A percentile compares a stretch with the other conserved stretches of the same genome.
Conservation (phyloP, 202 grass and related monocot species). For the Musa balbisiana region DNA sequence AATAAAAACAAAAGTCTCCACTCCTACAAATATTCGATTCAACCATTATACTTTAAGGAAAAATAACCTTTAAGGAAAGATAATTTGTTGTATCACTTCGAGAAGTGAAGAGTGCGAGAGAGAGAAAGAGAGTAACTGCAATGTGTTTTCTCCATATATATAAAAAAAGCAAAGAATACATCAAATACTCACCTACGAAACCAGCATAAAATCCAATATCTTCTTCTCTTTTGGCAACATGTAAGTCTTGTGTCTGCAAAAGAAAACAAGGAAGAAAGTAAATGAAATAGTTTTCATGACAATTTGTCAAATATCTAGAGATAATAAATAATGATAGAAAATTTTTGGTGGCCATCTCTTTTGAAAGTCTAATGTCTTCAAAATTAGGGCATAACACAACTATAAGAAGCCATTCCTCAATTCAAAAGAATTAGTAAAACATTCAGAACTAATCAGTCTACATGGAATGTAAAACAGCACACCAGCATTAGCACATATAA, state of each 20-base stretch:
- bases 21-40: background rate
- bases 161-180: background rate
- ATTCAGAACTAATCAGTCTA: too few species aligned
- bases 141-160: background rate
- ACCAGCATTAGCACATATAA: too few species aligned
- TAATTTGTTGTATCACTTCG: background rate
- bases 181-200: constrained; percentile 43
- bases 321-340: too few species aligned
- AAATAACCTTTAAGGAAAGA: background rate
- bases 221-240: constrained; percentile 53
- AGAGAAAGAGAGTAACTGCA: background rate
- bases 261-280: background rate
- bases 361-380: too few species aligned
- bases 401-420: too few species aligned
- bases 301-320: too few species aligned
- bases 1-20: background rate
- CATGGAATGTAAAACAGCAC: too few species aligned
- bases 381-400: too few species aligned
- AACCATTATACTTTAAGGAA: background rate
- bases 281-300: too few species aligned
- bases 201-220: constrained; percentile 78
- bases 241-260: constrained; percentile 57
- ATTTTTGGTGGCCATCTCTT: too few species aligned
- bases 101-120: too few species aligned
- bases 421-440: too few species aligned